Conservation (phyloP, 768 basidiomycete species). For the Leccinum variicolor region DNA sequence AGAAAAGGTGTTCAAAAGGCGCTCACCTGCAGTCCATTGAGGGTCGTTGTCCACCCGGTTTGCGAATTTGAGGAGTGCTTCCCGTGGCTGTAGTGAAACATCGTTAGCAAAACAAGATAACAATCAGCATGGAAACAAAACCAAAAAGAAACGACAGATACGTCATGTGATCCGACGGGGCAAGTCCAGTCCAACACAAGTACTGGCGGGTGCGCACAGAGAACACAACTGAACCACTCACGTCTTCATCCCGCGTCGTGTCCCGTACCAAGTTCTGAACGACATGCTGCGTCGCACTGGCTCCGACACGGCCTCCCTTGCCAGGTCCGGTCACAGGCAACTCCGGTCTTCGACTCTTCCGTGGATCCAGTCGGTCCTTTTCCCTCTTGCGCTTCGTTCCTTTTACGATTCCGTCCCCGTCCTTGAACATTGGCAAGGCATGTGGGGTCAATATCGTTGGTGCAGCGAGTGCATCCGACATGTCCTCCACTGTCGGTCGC, state of each 20-base stretch:
- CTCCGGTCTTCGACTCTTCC: conserved; percentile 90
- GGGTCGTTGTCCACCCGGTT: conserved; percentile 71
- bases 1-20: background rate
- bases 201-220: background rate
- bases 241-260: conserved; percentile 89
- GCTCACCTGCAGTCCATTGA: conserved; percentile 81
- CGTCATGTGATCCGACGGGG: conserved; percentile 16
- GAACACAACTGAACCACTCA: conserved; percentile 49
- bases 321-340: conserved; percentile 93
- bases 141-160: conserved; percentile 6
- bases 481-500: conserved; percentile 80
- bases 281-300: conserved; percentile 95
- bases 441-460: conserved; percentile 93
- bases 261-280: conserved; percentile 94
- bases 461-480: conserved; percentile 80
- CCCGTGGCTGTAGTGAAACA: conserved; percentile 70
- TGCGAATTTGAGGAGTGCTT: conserved; percentile 94
- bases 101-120: conserved; percentile 12
- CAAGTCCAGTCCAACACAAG: conserved; percentile 1
- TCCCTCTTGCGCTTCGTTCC: conserved; percentile 88
- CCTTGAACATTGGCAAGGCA: conserved; percentile 88
- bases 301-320: conserved; percentile 90
- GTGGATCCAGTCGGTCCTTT: conserved; percentile 82
- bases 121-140: conserved; percentile 4
- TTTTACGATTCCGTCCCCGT: conserved; percentile 61